phyloP scores from a whole-genome alignment of 495 filamentous ascomycete species.

The Neurospora sublineolata region DNA sequence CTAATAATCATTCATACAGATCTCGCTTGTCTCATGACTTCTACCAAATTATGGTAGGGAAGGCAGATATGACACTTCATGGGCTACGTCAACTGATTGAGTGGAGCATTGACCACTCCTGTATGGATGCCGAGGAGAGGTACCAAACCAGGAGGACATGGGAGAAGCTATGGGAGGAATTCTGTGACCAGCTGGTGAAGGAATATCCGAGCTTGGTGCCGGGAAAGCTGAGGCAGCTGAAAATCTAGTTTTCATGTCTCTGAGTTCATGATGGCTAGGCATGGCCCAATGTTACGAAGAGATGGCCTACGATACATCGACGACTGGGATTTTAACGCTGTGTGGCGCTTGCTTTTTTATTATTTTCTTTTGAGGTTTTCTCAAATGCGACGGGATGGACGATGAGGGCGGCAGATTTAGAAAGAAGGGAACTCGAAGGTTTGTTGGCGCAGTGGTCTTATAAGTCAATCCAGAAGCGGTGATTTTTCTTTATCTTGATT shows the following conservation, averaged over 20 bases:
- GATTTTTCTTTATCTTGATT: neutral
- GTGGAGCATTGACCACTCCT: constrained; percentile 45
- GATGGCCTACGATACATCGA: neutral
- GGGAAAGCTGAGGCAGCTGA: neutral
- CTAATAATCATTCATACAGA: constrained; percentile 12
- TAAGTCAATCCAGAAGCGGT: neutral
- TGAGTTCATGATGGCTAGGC: neutral
- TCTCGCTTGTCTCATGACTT: constrained; percentile 47
- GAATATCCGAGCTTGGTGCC: constrained; percentile 2
- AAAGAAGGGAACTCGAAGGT: neutral
- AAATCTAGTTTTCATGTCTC: neutral
- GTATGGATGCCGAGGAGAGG: constrained; percentile 27
- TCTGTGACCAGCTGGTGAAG: constrained; percentile 26
- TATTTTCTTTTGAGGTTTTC: neutral
- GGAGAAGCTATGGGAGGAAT: constrained; percentile 33
- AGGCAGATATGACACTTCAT: constrained; percentile 37
- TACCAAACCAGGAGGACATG: constrained; percentile 25
- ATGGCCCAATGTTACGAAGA: neutral
- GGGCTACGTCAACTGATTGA: constrained; percentile 42
- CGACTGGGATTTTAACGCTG: neutral
- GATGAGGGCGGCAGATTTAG: neutral
- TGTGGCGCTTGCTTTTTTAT: neutral
- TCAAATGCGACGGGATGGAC: neutral
- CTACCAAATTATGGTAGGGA: constrained; percentile 44
- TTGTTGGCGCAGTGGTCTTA: neutral